These are phyloP conservation scores for Byssochlamys sp. DNA, from an alignment of 2,329 filamentous ascomycete species.

Conservation along the genomic window DNA sequence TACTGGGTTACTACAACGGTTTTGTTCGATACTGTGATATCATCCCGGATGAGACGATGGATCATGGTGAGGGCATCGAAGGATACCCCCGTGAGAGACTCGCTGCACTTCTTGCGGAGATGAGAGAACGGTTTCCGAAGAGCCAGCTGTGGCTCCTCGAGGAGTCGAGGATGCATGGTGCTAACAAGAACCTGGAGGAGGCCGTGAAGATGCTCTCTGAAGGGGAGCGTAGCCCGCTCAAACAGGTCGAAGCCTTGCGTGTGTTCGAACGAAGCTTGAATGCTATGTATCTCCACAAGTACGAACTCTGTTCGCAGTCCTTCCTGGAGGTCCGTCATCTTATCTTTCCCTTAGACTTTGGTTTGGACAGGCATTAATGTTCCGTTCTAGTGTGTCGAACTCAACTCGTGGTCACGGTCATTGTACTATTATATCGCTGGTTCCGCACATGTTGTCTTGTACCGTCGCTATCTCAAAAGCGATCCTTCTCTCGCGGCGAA, in stretches of 20 bases:
- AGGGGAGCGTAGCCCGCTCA: slow-evolving; percentile 60
- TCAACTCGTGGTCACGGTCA: slow-evolving; percentile 85
- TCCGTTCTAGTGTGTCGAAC: slow-evolving; percentile 50
- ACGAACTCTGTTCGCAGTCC: slow-evolving; percentile 59
- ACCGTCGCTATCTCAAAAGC: slow-evolving; percentile 43
- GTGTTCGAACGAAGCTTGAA: slow-evolving; percentile 75
- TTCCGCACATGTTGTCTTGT: slow-evolving; percentile 67
- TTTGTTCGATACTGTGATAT: slow-evolving; percentile 83
- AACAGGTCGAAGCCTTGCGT: slow-evolving; percentile 76
- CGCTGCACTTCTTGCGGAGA: slow-evolving; percentile 56
- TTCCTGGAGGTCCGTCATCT: slow-evolving; percentile 52
- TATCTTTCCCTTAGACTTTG: slow-evolving; percentile 4
- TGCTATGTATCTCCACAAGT: slow-evolving; percentile 69
- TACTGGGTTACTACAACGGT: slow-evolving; percentile 81
- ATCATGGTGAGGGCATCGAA: slow-evolving; percentile 48
- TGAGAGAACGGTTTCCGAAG: slow-evolving; percentile 69
- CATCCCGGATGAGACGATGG: slow-evolving; percentile 45
- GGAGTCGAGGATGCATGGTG: slow-evolving; percentile 67
- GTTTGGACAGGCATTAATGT: slow-evolving; percentile 1
- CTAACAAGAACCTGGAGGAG: slow-evolving; percentile 55
- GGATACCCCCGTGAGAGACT: slow-evolving; percentile 66
- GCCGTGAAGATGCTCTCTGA: slow-evolving; percentile 57
- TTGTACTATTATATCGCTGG: slow-evolving; percentile 86
- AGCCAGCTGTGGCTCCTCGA: slow-evolving; percentile 81
- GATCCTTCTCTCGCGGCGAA: slow-evolving; percentile 39